Percentiles rank a stretch among this genome's conserved stretches.
These are phyloP conservation scores for Colletotrichum magnum DNA, from an alignment of 2,329 filamentous ascomycete species.

Conservation along the genomic window DNA sequence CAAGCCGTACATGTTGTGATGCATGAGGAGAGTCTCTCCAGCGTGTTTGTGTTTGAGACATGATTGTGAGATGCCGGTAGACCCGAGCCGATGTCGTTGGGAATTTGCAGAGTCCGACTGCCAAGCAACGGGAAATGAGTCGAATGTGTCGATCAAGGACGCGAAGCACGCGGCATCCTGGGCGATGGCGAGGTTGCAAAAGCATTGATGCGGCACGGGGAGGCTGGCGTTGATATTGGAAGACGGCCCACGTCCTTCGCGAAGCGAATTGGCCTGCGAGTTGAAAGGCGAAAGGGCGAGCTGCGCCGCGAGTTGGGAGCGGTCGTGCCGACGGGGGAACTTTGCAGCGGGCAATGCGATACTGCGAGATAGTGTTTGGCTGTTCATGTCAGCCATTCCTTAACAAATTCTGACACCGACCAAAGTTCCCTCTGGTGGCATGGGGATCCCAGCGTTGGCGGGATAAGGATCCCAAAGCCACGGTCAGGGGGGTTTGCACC, in stretches of 20 bases:
- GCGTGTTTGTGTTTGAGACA: too few species aligned
- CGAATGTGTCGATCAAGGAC: neutral
- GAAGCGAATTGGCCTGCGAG: slow-evolving; percentile 15
- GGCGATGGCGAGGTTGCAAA: neutral
- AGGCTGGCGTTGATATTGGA: slow-evolving; percentile 1
- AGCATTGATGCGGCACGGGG: neutral
- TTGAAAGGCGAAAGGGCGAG: slow-evolving; percentile 19
- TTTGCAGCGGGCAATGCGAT: neutral
- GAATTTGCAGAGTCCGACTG: too few species aligned
- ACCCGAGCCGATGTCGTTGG: too few species aligned
- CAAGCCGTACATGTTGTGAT: too few species aligned
- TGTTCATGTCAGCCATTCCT: neutral
- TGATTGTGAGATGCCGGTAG: too few species aligned
- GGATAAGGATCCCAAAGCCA: too few species aligned
- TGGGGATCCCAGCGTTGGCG: neutral
- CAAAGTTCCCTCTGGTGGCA: neutral
- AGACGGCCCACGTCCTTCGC: slow-evolving; percentile 11
- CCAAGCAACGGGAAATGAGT: neutral
- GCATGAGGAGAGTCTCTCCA: too few species aligned
- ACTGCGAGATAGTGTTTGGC: neutral
- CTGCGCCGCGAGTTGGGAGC: slow-evolving; percentile 8
- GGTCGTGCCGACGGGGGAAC: slow-evolving; percentile 25
- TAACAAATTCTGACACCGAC: neutral
- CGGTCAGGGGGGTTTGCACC: too few species aligned
- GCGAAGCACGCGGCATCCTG: neutral